Conservation (phyloP, 129 eudicot species). For the Flaveria brownii region DNA sequence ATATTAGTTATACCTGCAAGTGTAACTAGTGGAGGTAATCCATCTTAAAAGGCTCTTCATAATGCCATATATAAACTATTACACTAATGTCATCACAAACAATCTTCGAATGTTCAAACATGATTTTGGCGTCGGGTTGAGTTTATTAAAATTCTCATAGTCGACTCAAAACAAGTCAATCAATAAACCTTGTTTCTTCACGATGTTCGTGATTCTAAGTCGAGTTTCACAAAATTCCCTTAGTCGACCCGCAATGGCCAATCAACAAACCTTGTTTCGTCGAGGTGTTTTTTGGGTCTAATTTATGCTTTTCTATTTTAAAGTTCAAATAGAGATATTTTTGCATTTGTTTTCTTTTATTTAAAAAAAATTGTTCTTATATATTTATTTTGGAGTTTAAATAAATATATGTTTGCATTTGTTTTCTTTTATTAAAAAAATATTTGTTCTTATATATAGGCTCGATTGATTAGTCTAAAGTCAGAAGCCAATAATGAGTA, state of each 20-base stretch:
- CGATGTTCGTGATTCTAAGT: not conserved
- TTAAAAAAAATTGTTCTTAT: not conserved
- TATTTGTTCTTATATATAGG: not conserved
- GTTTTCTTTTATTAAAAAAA: not conserved
- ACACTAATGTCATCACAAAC: no score
- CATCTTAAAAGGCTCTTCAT: not conserved
- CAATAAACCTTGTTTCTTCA: not conserved
- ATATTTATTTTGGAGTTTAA: not conserved
- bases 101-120: no score
- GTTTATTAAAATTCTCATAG: not conserved
- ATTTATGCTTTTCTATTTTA: not conserved
- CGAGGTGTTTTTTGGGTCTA: not conserved
- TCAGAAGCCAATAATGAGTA: constrained; percentile 5
- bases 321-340: not conserved
- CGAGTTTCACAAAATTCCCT: not conserved
- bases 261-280: not conserved
- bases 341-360: not conserved
- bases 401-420: not conserved
- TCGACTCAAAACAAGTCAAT: not conserved
- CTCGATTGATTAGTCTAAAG: not conserved
- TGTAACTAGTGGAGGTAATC: no score
- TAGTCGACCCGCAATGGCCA: not conserved
- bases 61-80: no score
- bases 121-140: not conserved
- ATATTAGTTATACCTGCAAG: no score